Conservation (phyloP, 768 basidiomycete genomes). For the Amanita exitialis region DNA sequence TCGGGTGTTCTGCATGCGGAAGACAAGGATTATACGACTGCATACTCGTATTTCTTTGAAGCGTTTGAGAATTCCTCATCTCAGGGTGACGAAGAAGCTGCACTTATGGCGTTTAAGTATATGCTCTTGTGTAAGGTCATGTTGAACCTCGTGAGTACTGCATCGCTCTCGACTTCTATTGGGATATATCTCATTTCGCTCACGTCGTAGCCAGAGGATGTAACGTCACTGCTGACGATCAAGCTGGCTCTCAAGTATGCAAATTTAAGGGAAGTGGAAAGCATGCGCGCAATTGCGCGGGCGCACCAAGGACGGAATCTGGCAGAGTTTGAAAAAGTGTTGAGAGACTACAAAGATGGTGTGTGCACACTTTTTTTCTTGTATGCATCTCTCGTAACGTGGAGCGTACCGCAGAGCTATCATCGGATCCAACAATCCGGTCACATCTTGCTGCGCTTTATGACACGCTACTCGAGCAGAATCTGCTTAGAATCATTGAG, state of each 20-base stretch:
- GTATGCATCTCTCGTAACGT: not conserved
- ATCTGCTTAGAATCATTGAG: constrained; percentile 90
- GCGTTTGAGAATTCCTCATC: constrained; percentile 83
- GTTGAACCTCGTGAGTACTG: constrained; percentile 71
- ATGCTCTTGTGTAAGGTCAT: constrained; percentile 99
- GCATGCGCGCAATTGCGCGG: constrained; percentile 89
- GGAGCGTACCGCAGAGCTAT: constrained; percentile 52
- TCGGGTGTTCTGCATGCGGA: constrained; percentile 84
- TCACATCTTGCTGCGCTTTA: constrained; percentile 91
- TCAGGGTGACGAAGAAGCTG: constrained; percentile 60
- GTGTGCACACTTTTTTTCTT: constrained; percentile 11
- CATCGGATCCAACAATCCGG: constrained; percentile 91
- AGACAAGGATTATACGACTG: constrained; percentile 96
- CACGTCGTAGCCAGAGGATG: constrained; percentile 77
- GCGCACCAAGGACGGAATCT: constrained; percentile 91
- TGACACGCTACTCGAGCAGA: constrained; percentile 94
- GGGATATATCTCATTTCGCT: not conserved
- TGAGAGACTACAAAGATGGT: constrained; percentile 82
- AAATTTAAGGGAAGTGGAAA: constrained; percentile 81
- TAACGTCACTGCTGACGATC: constrained; percentile 73
- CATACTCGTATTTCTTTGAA: constrained; percentile 96
- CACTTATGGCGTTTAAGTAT: constrained; percentile 87
- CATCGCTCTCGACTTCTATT: not conserved
- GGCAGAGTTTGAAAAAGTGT: constrained; percentile 78
- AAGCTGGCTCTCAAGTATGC: constrained; percentile 88